Conservation (phyloP, 164 flowering plant species). For the Kingdonia uniflora region DNA sequence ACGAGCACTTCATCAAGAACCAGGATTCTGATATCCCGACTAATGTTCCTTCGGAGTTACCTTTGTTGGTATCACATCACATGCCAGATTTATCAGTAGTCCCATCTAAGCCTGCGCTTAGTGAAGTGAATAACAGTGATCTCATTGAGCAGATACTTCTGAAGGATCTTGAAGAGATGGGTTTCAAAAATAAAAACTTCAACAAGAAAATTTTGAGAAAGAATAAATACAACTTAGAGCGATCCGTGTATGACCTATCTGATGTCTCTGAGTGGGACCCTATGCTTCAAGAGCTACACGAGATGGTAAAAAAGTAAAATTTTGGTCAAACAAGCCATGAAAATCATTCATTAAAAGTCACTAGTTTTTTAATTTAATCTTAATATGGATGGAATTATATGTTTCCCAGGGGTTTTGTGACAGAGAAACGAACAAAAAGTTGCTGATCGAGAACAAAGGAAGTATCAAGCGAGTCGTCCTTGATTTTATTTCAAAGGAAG, state of each 20-base stretch:
- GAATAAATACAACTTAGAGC: constrained; percentile 58
- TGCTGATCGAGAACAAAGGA: constrained; percentile 81
- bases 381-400: too few relatives aligned
- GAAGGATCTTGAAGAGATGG: constrained; percentile 76
- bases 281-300: constrained; percentile 64
- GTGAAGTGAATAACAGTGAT: background rate
- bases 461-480: constrained; percentile 79
- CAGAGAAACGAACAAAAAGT: constrained; percentile 45
- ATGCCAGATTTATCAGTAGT: constrained; percentile 21
- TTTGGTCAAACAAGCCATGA: too few relatives aligned
- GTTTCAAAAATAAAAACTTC: constrained; percentile 58
- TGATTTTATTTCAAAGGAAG: constrained; percentile 67
- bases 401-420: constrained; percentile 66
- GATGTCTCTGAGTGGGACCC: constrained; percentile 78
- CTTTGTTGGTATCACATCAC: constrained; percentile 21
- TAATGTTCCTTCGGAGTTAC: constrained; percentile 9
- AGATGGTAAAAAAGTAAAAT: constrained; percentile 48
- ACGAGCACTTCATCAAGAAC: constrained; percentile 12
- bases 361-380: too few relatives aligned
- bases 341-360: too few relatives aligned
- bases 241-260: constrained; percentile 62
- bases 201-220: constrained; percentile 66
- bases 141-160: constrained; percentile 41
- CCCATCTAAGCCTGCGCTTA: constrained; percentile 1
- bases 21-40: constrained; percentile 28